These are phyloP conservation scores for Coemansia sp. DNA, from an alignment of 192 early-diverging fungal genomes.

Conservation along the genomic window DNA sequence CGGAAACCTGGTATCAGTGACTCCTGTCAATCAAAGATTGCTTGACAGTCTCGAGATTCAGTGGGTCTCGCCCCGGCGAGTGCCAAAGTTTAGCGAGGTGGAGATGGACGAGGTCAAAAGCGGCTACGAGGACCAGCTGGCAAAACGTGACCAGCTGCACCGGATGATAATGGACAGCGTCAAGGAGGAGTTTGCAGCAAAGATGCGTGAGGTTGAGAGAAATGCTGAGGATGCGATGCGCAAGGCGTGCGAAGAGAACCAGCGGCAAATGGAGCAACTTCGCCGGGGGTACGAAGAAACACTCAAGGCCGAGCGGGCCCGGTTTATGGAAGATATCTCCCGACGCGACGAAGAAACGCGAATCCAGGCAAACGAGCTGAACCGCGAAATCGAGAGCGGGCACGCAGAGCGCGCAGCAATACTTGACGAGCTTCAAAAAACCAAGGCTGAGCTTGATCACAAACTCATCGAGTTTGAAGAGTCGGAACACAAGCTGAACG, in stretches of 20 bases:
- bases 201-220: conserved; percentile 38
- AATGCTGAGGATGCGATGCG: conserved; percentile 32
- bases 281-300: conserved; percentile 30
- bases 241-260: conserved; percentile 29
- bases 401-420: conserved; percentile 22
- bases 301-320: conserved; percentile 20
- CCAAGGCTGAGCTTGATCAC: conserved; percentile 28
- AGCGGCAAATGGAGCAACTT: conserved; percentile 25
- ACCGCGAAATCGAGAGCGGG: conserved; percentile 27
- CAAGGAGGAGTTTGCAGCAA: conserved; percentile 39
- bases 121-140: conserved; percentile 31
- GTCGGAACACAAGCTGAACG: conserved; percentile 28
- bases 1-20: conserved; percentile 36
- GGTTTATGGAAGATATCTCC: conserved; percentile 23
- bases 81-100: conserved; percentile 49
- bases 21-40: conserved; percentile 44
- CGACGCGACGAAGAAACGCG: conserved; percentile 31
- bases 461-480: conserved; percentile 27
- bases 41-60: conserved; percentile 49
- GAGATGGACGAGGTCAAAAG: conserved; percentile 30
- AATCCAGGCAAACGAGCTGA: conserved; percentile 21
- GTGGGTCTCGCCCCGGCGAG: conserved; percentile 44
- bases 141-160: conserved; percentile 37
- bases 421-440: conserved; percentile 20
- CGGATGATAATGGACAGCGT: conserved; percentile 41